Conservation (phyloP, 148 eudicot genomes). For the Pharnaceum exiguum region DNA sequence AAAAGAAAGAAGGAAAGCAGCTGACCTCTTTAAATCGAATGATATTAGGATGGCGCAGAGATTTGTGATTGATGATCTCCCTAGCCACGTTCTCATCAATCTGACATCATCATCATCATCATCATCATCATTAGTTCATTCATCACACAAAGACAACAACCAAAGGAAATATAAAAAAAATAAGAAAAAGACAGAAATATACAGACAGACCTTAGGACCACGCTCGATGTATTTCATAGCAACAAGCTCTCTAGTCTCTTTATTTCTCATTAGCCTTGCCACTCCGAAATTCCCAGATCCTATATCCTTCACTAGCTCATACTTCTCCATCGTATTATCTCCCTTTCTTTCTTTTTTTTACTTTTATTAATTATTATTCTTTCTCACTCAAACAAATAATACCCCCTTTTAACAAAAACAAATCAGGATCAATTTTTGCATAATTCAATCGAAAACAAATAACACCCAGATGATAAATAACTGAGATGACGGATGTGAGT, state of each 20-base stretch:
- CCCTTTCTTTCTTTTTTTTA: neutral
- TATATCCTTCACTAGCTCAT: slow-evolving; percentile 83
- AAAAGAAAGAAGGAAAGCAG: neutral
- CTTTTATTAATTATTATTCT: no score
- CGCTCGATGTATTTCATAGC: slow-evolving; percentile 94
- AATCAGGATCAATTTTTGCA: no score
- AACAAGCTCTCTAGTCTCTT: slow-evolving; percentile 81
- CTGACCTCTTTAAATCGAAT: slow-evolving; percentile 77
- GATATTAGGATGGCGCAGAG: slow-evolving; percentile 76
- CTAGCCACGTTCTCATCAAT: slow-evolving; percentile 86
- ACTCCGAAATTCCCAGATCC: slow-evolving; percentile 96
- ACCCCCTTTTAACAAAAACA: no score
- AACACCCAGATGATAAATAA: no score
- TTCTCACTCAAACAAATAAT: no score
- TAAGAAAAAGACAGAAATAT: neutral
- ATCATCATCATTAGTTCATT: no score
- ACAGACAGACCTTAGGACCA: slow-evolving; percentile 49
- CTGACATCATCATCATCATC: slow-evolving; percentile 28
- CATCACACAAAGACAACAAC: neutral
- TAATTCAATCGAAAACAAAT: no score
- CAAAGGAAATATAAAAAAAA: neutral
- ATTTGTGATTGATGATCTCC: slow-evolving; percentile 81
- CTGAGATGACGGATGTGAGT: no score
- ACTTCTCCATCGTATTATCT: slow-evolving; percentile 96
- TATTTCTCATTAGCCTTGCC: slow-evolving; percentile 80